phyloP scores from a whole-genome alignment of 1,139 yeast species.

The Arxiozyma slooffiae region DNA sequence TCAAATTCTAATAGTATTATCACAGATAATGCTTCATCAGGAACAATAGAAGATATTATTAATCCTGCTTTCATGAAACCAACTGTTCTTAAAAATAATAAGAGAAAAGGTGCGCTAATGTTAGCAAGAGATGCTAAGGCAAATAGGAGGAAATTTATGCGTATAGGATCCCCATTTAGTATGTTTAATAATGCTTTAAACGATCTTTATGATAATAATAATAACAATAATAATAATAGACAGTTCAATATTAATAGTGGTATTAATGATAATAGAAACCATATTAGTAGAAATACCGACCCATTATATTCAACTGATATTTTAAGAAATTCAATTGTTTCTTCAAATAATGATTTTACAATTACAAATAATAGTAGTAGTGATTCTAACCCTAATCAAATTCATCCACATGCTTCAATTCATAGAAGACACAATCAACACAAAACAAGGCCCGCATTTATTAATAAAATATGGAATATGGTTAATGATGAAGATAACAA shows the following conservation, averaged over 20 bases:
- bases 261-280: neutral
- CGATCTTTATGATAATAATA: neutral
- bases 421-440: conserved; percentile 5
- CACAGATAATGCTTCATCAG: conserved; percentile 2
- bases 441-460: conserved; percentile 71
- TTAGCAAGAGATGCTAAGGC: conserved; percentile 5
- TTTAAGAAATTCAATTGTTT: conserved; percentile 1
- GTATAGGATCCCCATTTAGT: conserved; percentile 3
- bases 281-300: neutral
- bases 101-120: conserved; percentile 1
- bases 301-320: conserved; percentile 6
- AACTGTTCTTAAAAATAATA: neutral
- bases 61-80: conserved; percentile 16
- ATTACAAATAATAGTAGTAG: neutral
- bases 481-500: conserved; percentile 68
- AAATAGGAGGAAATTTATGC: conserved; percentile 1
- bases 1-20: neutral
- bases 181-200: neutral
- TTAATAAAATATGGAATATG: conserved; percentile 90
- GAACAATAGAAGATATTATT: conserved; percentile 22
- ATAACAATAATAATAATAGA: too few relatives aligned
- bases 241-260: neutral
- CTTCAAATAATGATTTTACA: neutral
- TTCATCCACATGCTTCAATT: neutral
- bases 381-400: neutral